Evolutionary conservation across 257 asterid species (phyloP).

Genomic region (Nicotiana undulata): DNA sequence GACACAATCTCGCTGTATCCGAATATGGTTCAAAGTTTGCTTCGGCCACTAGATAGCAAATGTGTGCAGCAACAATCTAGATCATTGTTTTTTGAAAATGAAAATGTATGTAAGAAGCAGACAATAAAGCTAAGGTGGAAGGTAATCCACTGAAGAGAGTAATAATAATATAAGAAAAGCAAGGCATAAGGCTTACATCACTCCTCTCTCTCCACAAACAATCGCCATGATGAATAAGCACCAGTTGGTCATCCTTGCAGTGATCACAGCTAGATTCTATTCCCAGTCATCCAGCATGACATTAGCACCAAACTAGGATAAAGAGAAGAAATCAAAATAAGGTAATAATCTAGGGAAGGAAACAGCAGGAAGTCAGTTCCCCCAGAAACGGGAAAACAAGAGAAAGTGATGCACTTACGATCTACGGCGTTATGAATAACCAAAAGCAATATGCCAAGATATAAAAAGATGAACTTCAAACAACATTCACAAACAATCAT

Average conservation of each 20-base stretch:
- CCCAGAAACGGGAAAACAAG: background rate
- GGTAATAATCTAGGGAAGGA: background rate
- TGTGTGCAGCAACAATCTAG: conserved; percentile 93
- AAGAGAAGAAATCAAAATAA: conserved; percentile 9
- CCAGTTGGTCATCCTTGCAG: conserved; percentile 93
- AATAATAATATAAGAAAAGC: background rate
- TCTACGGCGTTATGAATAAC: background rate
- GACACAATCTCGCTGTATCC: conserved; percentile 88
- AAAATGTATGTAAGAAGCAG: background rate
- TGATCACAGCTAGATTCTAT: conserved; percentile 88
- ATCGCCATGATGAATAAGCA: conserved; percentile 94
- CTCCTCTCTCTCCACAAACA: conserved; percentile 93
- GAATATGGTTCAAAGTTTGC: conserved; percentile 82
- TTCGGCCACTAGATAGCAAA: conserved; percentile 91
- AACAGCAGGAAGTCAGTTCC: background rate
- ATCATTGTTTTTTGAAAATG: conserved; percentile 1
- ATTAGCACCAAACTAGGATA: conserved; percentile 50
- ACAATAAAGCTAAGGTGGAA: conserved; percentile 1
- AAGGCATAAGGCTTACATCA: conserved; percentile 41
- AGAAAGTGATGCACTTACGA: background rate
- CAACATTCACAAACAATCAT: background rate
- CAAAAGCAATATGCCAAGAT: background rate
- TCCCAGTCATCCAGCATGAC: conserved; percentile 95
- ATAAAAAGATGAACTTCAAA: background rate
- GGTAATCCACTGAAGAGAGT: conserved; percentile 8